Evolutionary conservation across 495 filamentous ascomycete genomes (phyloP), one percentile per base, ranked within the genome.

Genomic region (Podospora pseudopauciseta): DNA sequence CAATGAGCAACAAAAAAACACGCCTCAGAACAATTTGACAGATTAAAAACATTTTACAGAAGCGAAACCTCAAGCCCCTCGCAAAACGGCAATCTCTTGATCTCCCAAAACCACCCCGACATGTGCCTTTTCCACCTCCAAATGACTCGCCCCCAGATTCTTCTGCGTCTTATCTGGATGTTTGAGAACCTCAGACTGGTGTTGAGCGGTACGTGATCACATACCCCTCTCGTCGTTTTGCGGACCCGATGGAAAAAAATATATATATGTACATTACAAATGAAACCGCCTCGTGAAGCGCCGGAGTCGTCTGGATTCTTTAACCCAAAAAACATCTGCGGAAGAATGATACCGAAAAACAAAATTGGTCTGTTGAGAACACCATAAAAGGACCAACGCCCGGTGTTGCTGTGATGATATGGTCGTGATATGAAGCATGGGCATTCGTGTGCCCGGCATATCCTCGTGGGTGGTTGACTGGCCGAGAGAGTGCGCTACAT

Each of bases 401-500:
- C 26, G 55, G n/a, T 58, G 55, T 16, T 66, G 58, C 15, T 56
- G 65, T 39, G 30, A 63, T 20, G 34, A 23, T 54, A 39, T 49
- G 39, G 39, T 49, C 39, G 39, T 49, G 13, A 49, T 49, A 49
- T 49, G 39, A 3, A 11, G 15, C 39, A 49, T 49, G 15, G 13
- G 15, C 9, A 49, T 49, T 49, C 39, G 39, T 16, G 13, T 49
- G 39, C 15, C 39, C 15, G 15, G 39, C 39, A 2, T 13, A 49
- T 49, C 13, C 39, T 16, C 39, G 13, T 49, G 39, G 39, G 15
- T 49, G 39, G 30, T 7, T 32, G 7, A 23, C 23, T 23, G 23
- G 23, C 23, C 23, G 23, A 23, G 23, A 23, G 23, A 23, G 23
- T 23, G 23, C 23, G 23, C 2, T 78, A 89, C 86, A 89, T 87